phyloP scores from a whole-genome alignment of 1,284 basidiomycete species.

The Cutaneotrichosporon cavernicola region DNA sequence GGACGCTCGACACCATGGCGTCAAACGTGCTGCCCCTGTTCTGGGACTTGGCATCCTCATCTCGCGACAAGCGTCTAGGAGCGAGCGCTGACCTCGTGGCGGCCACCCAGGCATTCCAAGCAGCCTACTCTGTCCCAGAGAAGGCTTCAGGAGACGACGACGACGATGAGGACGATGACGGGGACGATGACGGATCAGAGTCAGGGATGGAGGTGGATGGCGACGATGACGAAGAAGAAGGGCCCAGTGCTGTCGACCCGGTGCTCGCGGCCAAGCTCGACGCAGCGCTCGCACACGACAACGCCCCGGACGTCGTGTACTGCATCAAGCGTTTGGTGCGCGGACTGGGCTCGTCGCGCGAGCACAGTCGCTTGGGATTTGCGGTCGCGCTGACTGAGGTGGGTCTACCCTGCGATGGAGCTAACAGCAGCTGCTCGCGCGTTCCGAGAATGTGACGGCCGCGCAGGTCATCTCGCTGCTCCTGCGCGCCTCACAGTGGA shows the following conservation, averaged over 20 bases:
- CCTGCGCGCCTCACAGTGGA: constrained; percentile 65
- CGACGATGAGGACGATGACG: constrained; percentile 54
- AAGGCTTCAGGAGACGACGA: constrained; percentile 35
- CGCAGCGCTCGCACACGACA: constrained; percentile 58
- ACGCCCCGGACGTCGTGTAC: constrained; percentile 85
- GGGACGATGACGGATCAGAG: constrained; percentile 58
- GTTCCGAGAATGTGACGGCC: constrained; percentile 74
- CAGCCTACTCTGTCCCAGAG: constrained; percentile 34
- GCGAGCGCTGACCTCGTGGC: constrained; percentile 81
- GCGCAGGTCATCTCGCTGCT: constrained; percentile 72
- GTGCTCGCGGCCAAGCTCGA: constrained; percentile 48
- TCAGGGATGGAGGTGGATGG: constrained; percentile 54
- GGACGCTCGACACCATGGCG: constrained; percentile 26
- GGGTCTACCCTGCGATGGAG: constrained; percentile 38
- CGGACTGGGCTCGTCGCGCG: constrained; percentile 85
- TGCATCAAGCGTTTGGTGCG: constrained; percentile 78
- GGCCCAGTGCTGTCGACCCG: constrained; percentile 52
- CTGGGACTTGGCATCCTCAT: constrained; percentile 87
- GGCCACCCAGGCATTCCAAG: constrained; percentile 79
- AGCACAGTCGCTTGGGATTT: constrained; percentile 90
- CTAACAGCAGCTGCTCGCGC: constrained; percentile 67
- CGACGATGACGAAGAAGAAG: constrained; percentile 55
- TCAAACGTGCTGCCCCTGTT: constrained; percentile 71
- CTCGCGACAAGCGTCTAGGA: constrained; percentile 73
- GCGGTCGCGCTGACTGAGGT: constrained; percentile 95